Conservation (phyloP, 2,329 filamentous ascomycete genomes). For the Seiridium unicorne region DNA sequence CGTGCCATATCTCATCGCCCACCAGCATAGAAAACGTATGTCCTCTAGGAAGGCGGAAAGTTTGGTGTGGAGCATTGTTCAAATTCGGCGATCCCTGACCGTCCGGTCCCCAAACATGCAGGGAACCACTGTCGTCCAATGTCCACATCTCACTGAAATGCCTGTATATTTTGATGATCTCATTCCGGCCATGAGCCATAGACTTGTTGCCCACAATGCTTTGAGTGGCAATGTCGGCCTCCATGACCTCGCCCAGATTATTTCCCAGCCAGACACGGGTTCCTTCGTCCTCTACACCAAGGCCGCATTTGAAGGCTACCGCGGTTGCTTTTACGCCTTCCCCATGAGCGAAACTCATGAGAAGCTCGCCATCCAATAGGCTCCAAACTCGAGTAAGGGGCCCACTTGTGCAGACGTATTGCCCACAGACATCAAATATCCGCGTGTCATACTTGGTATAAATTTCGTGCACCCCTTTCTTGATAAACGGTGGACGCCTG, state of each 20-base stretch:
- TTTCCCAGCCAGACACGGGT: constrained; percentile 85
- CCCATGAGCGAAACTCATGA: constrained; percentile 79
- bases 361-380: constrained; percentile 73
- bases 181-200: constrained; percentile 72
- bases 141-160: constrained; percentile 92
- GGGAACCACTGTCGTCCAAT: constrained; percentile 81
- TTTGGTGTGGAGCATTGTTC: constrained; percentile 66
- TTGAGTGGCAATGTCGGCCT: constrained; percentile 78
- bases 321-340: constrained; percentile 82
- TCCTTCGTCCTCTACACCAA: constrained; percentile 77
- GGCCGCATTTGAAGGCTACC: constrained; percentile 80
- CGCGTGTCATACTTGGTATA: constrained; percentile 83
- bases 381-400: constrained; percentile 88
- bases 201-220: constrained; percentile 66
- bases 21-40: constrained; percentile 88
- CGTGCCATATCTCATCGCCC: constrained; percentile 84
- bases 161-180: constrained; percentile 82
- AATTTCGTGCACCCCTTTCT: constrained; percentile 72
- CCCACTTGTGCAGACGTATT: constrained; percentile 82
- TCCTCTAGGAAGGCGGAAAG: constrained; percentile 74
- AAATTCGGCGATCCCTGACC: constrained; percentile 70
- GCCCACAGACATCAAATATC: constrained; percentile 83
- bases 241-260: constrained; percentile 82
- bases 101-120: constrained; percentile 85
- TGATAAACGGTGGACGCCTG: constrained; percentile 74